Base-by-base conservation (phyloP, 257 asterid species). In the Plantago ovata region DNA sequence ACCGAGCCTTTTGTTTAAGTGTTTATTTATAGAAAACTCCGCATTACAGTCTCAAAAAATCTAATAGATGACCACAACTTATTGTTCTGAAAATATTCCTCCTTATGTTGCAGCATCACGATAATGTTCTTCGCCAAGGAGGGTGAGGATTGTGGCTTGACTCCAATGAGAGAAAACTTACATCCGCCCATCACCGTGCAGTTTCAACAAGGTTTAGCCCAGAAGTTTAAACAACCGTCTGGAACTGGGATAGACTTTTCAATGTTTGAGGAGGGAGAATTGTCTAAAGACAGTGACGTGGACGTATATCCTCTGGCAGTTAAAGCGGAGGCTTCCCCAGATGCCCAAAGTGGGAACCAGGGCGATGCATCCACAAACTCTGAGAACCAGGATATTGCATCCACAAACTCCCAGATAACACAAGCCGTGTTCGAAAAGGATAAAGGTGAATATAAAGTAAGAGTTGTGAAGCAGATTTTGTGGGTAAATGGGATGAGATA, bases 241-340 rank as follows among this genome's bases (percentile, higher is more conserved):
- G 94, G 99, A 68, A 81, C 94, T 4, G 97, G 99, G 60, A 82
- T 93, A 61, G 92, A 93, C 64, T 60, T 89, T 54, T 82, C 94
- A 7, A 46, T 49, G 67, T 86, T 85, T 54, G 89, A 72, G 59
- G 94, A 82, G 60, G 75, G 63, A 22, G 92, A 83, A 59, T 72
- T 86, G 62, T 72, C 67, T n/a, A 86, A 77, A 70, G 88, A 80
- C 10, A 75, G 75, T 14, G 94, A 83, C 44, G 56, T 68, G 60
- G 95, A 81, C 4, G 76, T 86, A 2, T 93, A 82, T 67, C 96
- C 97, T 14, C 74, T 93, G 15, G 96, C 89, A 4, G 80, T 93
- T 39, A 93, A 89, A 67, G 95, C 96, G 1, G 96, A 86, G 80
- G 91, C 94, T 19, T 63, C 33, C n/a, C 63, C 65, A 2, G 81